These are phyloP conservation scores for Toxoplasma gondii DNA, from an alignment of 169 alveolate genomes.

Conservation along the genomic window DNA sequence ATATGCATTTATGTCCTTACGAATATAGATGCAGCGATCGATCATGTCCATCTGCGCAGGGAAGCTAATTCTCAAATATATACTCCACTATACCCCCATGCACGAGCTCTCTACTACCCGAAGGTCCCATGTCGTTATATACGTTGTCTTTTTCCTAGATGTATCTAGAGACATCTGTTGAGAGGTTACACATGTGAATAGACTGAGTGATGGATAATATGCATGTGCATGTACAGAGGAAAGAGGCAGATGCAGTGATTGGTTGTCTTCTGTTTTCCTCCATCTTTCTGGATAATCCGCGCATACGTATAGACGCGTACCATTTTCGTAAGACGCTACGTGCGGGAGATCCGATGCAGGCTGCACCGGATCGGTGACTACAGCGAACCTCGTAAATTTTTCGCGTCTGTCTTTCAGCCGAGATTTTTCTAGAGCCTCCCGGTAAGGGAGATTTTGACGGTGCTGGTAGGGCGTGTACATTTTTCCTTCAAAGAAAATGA, in stretches of 20 bases:
- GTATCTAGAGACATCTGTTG: no score
- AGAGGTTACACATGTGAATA: not conserved
- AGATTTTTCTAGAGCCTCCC: slow-evolving; percentile 18
- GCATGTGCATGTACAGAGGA: not conserved
- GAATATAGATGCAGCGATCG: not conserved
- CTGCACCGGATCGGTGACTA: slow-evolving; percentile 19
- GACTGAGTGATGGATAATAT: not conserved
- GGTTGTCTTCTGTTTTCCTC: no score
- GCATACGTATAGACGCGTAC: not conserved
- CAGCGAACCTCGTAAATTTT: not conserved
- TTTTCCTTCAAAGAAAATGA: not conserved
- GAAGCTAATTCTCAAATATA: not conserved
- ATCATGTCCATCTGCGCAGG: not conserved
- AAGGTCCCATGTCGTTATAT: no score
- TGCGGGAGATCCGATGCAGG: slow-evolving; percentile 23
- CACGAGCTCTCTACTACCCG: no score
- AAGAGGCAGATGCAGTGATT: not conserved
- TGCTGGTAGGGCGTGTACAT: not conserved
- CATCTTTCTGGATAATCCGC: no score
- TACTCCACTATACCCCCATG: not conserved
- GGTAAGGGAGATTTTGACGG: not conserved
- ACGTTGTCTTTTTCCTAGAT: no score
- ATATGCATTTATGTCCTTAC: no score
- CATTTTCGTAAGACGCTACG: not conserved
- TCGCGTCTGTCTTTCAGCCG: slow-evolving; percentile 22